Evolutionary conservation across 192 early-diverging fungal genomes (phyloP).

Genomic region (Diversispora eburnea): DNA sequence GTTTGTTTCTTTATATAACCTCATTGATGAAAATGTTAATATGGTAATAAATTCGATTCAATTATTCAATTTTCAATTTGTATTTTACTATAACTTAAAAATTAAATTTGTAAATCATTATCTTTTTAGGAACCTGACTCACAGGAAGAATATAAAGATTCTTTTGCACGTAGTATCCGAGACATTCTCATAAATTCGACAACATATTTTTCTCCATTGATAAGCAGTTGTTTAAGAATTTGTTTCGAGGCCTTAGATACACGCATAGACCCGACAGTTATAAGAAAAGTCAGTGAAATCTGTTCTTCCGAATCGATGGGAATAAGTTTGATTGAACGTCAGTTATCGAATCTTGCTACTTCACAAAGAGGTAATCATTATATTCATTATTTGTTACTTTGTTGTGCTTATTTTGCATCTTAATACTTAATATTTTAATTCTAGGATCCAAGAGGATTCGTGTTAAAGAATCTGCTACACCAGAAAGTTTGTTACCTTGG

Average conservation of each 20-base stretch:
- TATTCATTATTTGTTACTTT: not conserved
- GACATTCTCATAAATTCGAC: conserved; percentile 37
- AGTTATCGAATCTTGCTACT: conserved; percentile 30
- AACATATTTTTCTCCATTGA: conserved; percentile 41
- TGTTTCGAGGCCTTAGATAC: conserved; percentile 42
- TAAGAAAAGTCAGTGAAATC: conserved; percentile 35
- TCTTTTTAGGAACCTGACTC: conserved; percentile 31
- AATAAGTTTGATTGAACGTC: conserved; percentile 48
- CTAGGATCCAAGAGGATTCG: conserved; percentile 31
- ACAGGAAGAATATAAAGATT: conserved; percentile 28
- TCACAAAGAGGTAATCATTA: conserved; percentile 33
- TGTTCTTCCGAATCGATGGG: conserved; percentile 54
- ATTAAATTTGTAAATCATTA: not conserved
- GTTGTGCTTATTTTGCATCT: not conserved
- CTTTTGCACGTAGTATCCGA: conserved; percentile 31
- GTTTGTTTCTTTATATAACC: conserved; percentile 37
- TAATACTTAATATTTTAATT: not conserved
- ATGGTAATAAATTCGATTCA: conserved; percentile 29
- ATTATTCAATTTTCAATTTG: not conserved
- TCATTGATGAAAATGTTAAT: conserved; percentile 29
- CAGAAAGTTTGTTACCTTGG: conserved; percentile 46
- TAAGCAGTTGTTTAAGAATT: conserved; percentile 49
- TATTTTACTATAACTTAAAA: too few relatives aligned
- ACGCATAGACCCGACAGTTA: conserved; percentile 31
- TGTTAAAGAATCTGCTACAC: conserved; percentile 23